Base-by-base conservation (phyloP, 2,329 filamentous ascomycete species). In the Kalmusia sp. region DNA sequence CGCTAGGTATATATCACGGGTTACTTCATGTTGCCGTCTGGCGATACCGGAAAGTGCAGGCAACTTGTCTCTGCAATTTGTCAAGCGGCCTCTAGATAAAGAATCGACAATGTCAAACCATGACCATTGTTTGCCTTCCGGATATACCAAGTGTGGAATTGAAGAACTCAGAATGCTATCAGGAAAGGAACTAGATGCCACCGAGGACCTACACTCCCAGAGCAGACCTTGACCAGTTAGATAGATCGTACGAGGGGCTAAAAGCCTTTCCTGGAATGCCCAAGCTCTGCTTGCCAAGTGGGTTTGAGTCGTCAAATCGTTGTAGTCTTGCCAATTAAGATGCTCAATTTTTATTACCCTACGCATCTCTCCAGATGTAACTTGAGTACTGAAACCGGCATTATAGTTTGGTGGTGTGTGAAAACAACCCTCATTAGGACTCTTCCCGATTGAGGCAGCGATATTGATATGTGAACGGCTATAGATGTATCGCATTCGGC, bases 21-120 rank as follows among this genome's bases (percentile, higher is more conserved):
- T 46, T 12, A 45, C 22, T 12, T 38, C 24, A n/a, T 37, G 15
- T 15, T 34, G 33, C 6, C 21, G 22, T 17, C 22, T 43, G 14
- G 39, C 49, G 9, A 52, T 28, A 35, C 49, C 49, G 5, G 49
- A 45, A 12, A 52, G 39, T 11, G 49, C 49, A 27, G 49, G 49
- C 19, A 52, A 31, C 35, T 52, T 52, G 34, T 52, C 49, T 27
- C 19, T 28, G 15, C 22, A 14, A 22, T 27, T 35, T 6, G 49
- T 52, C 22, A 52, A 38, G 6, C 44, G 22, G 17, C 30, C 28
- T 15, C 11, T 33, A 21, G 49, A 45, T 14, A 37, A 52, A 7
- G 37, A 22, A 12, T 6, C 5, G 17, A 45, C 39, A 43, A 46
- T 19, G 6, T 37, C 22, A 34, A 17, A 27, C 34, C 39, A 43